Base-by-base conservation (phyloP, 768 basidiomycete genomes). In the Austroboletus eburneus region DNA sequence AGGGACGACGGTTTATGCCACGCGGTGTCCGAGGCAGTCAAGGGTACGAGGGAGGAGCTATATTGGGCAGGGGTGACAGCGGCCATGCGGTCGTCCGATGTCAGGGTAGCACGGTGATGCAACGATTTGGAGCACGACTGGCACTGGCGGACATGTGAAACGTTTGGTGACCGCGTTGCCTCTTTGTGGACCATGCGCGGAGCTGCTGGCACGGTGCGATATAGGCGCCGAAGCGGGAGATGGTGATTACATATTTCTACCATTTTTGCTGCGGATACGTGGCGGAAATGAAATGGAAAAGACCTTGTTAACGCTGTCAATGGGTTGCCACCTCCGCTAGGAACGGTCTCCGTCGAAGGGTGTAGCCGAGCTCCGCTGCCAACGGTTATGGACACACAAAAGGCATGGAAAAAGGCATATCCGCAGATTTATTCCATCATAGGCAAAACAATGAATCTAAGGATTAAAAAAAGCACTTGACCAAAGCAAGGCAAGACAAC, bases 11-110 rank as follows among this genome's bases (percentile, higher is more conserved):
- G 42, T 9, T 51, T 68, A 7, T 33, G 39, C 37, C 30, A 50
- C 41, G 65, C 61, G 37, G 57, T 62, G 25, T 57, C 48, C 47
- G 48, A 46, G 35, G 68, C 63, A 20, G 57, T 67, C 42, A 49
- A 49, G 46, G 63, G 49, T 27, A 64, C 66, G 18, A 22, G 33
- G 23, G 67, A 67, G 18, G 55, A 51, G 38, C 46, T 14, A 20
- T 69, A 63, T 47, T 67, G 58, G 62, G 50, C 42, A 62, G 69
- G 33, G 70, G 77, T 54, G 62, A 65, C 40, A 42, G 40, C 6
- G 23, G 49, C 43, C 33, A 59, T 61, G 55, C 35, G 37, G 45
- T 18, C 21, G 25, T 21, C 34, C 20, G 23, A 45, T 13, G 12
- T 35, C 33, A 27, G 30, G 27, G 14, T 34, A 37, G 32, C 23